phyloP scores from a whole-genome alignment of 2,329 filamentous ascomycete species.

The Hymenoscyphus occultus region DNA sequence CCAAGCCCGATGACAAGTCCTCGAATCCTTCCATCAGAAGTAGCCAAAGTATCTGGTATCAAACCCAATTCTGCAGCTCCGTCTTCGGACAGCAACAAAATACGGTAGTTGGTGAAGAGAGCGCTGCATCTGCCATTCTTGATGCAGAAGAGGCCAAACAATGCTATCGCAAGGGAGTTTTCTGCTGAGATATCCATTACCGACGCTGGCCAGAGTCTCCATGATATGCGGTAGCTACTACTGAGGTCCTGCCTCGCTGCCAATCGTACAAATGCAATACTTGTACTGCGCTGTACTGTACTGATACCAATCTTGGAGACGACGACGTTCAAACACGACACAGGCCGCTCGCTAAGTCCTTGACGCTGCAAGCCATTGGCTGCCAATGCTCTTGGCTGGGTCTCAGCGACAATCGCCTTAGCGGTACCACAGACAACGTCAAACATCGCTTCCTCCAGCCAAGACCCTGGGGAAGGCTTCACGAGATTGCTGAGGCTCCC shows the following conservation, averaged over 20 bases:
- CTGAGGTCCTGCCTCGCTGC: no score
- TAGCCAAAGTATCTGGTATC: background rate
- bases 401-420: background rate
- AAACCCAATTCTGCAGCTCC: background rate
- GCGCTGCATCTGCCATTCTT: background rate
- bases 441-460: slow-evolving; percentile 25
- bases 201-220: background rate
- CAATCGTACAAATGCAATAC: no score
- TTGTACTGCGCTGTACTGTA: no score
- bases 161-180: background rate
- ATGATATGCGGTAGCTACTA: no score
- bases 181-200: background rate
- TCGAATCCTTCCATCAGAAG: background rate
- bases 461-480: slow-evolving; percentile 23
- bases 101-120: background rate
- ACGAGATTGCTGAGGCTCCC: slow-evolving; percentile 20
- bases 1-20: background rate
- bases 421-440: slow-evolving; percentile 22
- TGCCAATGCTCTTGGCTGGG: slow-evolving; percentile 4
- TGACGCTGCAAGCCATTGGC: slow-evolving; percentile 1
- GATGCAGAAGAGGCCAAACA: background rate
- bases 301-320: background rate
- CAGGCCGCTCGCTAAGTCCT: slow-evolving; percentile 3
- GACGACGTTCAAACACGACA: background rate
- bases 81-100: background rate